Base-by-base conservation (phyloP, 2,329 filamentous ascomycete species). In the Didymella sp. region DNA sequence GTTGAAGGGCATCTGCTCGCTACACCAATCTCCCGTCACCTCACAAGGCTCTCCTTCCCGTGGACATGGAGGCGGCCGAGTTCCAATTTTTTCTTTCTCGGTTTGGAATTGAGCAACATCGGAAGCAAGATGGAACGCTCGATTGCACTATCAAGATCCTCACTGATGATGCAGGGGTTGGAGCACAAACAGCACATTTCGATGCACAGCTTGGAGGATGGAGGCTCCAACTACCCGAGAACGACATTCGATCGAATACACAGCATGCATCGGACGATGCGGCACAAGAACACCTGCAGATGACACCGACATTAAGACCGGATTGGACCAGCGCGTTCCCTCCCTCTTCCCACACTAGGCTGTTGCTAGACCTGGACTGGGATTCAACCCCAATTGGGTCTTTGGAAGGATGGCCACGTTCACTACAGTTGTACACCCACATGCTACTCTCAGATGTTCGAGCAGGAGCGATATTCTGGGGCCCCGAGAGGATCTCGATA, bases 61-160 rank as follows among this genome's bases (percentile, higher is more conserved):
- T 5, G 37, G 27, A 19, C 13, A 50, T 31, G 47, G 37, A 42
- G 30, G 3, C 21, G 28, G 17, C 7, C 13, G 47, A 17, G 17
- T 3, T 42, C 2, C 37, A 42, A 3, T 4, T 19, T 6, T 33
- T 51, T 8, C 48, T 42, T 8, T 43, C 40, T 6, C 28, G 27
- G 2, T 27, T 48, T n/a, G 43, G 43, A 2, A 48, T 54, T 28
- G 47, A n/a, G 17, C 43, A 45, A 27, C 47, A 46, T 25, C 12
- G 7, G 15, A 21, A 56, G 17, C n/a, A 30, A 13, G 17, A 50
- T 27, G 48, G 45, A 27, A 27, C 42, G 17, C 30, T 30, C 24
- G 9, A 15, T 2, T 53, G 44, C 38, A 41, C 22, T 8, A 53
- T 58, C 24, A 31, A 58, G 2, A 30, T 50, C 25, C n/a, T 49